Evolutionary conservation across 306 rosid species (phyloP).

Genomic region (Ammopiptanthus mongolicus): DNA sequence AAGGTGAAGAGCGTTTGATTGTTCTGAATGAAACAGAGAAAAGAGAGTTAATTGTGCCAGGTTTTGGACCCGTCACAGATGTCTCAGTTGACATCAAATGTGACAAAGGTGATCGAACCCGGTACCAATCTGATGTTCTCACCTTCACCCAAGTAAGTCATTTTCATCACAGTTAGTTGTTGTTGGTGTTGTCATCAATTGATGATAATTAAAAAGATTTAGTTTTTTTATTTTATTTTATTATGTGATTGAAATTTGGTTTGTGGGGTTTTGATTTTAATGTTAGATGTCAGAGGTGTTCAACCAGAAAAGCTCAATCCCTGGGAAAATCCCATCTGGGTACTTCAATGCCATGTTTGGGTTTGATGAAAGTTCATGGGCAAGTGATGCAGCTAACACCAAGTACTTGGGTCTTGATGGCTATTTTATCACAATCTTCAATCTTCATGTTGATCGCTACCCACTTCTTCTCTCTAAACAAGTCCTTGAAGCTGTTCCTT

Average conservation of each 20-base stretch:
- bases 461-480: slow-evolving; percentile 63
- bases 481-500: slow-evolving; percentile 59
- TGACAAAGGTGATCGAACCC: slow-evolving; percentile 75
- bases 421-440: slow-evolving; percentile 41
- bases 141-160: slow-evolving; percentile 52
- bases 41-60: slow-evolving; percentile 45
- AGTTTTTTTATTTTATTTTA: too few species aligned
- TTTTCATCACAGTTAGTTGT: background rate
- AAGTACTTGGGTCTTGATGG: slow-evolving; percentile 75
- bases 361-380: slow-evolving; percentile 68
- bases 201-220: background rate
- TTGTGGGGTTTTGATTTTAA: background rate
- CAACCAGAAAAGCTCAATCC: slow-evolving; percentile 48
- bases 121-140: slow-evolving; percentile 70
- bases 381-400: slow-evolving; percentile 51
- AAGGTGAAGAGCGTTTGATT: slow-evolving; percentile 57
- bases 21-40: slow-evolving; percentile 42
- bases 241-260: background rate
- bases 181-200: background rate
- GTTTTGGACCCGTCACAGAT: slow-evolving; percentile 38
- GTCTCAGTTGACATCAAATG: slow-evolving; percentile 76
- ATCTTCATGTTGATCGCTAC: slow-evolving; percentile 56
- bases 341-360: slow-evolving; percentile 63
- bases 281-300: slow-evolving; percentile 76
- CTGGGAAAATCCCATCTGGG: slow-evolving; percentile 85